Base-by-base conservation (phyloP, 208 protist genomes). In the Angomonas ambiguus region DNA sequence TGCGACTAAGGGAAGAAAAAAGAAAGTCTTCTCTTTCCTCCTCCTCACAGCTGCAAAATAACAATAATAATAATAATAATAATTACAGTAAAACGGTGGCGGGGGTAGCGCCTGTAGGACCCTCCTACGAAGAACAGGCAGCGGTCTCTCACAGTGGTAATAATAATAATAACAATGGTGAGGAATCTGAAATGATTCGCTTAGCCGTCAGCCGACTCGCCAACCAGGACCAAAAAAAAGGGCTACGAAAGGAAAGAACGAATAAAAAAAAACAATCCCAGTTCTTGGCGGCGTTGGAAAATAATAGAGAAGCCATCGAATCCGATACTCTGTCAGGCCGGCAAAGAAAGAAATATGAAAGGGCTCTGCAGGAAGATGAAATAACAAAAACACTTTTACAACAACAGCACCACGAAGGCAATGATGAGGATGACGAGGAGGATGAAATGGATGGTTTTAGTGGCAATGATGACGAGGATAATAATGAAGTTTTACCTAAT, bases 211-310 rank as follows among this genome's bases (percentile, higher is more conserved):
- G 98, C 32, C 95, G 99, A 65, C 86, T 99, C 16, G 98, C 99
- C 1, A 99, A 99, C 75, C 99, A 99, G 30, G 96, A 98, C 63
- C 98, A 98, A 38, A 99, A 99, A 83, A 99, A 99, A 65, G 97
- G 97, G 0, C 97, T 99, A 55, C 88, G 98, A 27, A 98, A 99
- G 80, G 98, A 98, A 34, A 88, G 99, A 51, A 97, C 99, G 79
- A 92, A 96, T 66, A 95, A 99, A 85, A 82, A 99, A 28, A 93
- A 99, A 57, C 98, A 99, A 68, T 97, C 98, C 0, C 80, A 96
- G 31, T 95, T 99, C 56, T 82, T 99, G 6, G 95, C 98, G 0
- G 83, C 85, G 60, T 80, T 99, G 34, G 97, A 99, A 82, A 99
- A 98, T 80, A 92, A 95, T 61, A 83, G 97, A 48, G 98, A 99